phyloP scores from a whole-genome alignment of 768 basidiomycete species.

The Neoboletus brunneissimus region DNA sequence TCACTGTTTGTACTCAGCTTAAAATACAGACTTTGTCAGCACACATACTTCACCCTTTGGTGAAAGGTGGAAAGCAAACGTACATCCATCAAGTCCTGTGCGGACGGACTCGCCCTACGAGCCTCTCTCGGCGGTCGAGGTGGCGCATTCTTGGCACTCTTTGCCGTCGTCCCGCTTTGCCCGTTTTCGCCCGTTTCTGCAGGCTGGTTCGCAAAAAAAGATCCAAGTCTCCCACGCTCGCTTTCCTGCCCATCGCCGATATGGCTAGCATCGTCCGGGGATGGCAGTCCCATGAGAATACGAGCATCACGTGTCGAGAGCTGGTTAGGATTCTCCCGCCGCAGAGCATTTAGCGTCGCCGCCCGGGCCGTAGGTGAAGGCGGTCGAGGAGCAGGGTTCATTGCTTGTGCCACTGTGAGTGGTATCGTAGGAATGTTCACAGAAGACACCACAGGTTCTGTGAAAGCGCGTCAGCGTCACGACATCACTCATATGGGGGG shows the following conservation, averaged over 20 bases:
- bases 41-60: neutral
- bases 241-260: slow-evolving; percentile 31
- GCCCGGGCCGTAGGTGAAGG: slow-evolving; percentile 87
- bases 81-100: slow-evolving; percentile 23
- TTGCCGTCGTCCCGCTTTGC: slow-evolving; percentile 12
- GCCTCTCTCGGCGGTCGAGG: slow-evolving; percentile 68
- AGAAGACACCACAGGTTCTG: slow-evolving; percentile 93
- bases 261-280: slow-evolving; percentile 22
- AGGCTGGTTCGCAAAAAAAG: slow-evolving; percentile 51
- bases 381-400: slow-evolving; percentile 94
- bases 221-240: slow-evolving; percentile 51
- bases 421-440: slow-evolving; percentile 97
- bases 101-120: slow-evolving; percentile 40
- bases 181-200: slow-evolving; percentile 17
- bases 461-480: neutral
- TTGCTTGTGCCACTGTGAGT: slow-evolving; percentile 88
- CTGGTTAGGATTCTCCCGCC: slow-evolving; percentile 81
- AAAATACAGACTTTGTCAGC: neutral
- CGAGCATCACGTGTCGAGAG: slow-evolving; percentile 78
- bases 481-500: neutral
- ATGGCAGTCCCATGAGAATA: slow-evolving; percentile 63
- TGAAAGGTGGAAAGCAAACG: slow-evolving; percentile 1
- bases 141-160: slow-evolving; percentile 37
- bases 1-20: slow-evolving; percentile 39
- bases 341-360: slow-evolving; percentile 82